Base-by-base conservation (phyloP, 768 basidiomycete species). In the Heimioporus sp. region DNA sequence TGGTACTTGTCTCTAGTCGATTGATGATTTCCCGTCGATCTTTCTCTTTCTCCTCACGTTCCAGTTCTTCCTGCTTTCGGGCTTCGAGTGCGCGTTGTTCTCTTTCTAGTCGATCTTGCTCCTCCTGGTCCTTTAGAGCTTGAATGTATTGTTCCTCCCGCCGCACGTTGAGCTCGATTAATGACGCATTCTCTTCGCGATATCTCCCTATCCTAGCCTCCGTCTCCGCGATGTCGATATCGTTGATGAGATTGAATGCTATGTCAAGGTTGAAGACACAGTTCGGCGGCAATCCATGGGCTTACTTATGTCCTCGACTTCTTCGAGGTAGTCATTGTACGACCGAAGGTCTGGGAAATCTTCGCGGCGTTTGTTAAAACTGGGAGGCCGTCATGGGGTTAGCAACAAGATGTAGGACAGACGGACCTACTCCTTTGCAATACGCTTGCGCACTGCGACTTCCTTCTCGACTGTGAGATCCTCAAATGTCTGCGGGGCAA, bases 191-290 rank as follows among this genome's bases (percentile, higher is more conserved):
- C 60, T 90, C 86, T 21, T 77, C 79, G 38, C 87, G 85, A 68
- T 90, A 92, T 39, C 79, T 77, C 3, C 80, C 79, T 55, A 99
- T 89, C 17, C 90, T 84, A 8, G 81, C 82, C 72, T 98, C 94
- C 0, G 94, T 98, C 59, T 83, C 76, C 6, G 80, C 68, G 19
- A 92, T 65, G 52, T 97, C 86, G 41, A 95, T 80, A 28, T 92
- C 89, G 57, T 97, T 87, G 50, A 98, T 93, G 32, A 98, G 84
- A 68, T 98, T 98, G 76, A 96, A 98, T 6, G 92, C 95, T 95
- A 36, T 9, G 40, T 37, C 20, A 39, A 46, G 11, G 28, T 45
- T 47, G 43, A 28, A 52, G 28, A 47, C n/a, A 39, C 32, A 31
- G 41, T 6, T 46, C 21, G 24, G 32, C 20, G 13, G 38, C 32